These are phyloP conservation scores for Petasospora fabianii DNA, from an alignment of 1,139 yeast species.

Conservation along the genomic window DNA sequence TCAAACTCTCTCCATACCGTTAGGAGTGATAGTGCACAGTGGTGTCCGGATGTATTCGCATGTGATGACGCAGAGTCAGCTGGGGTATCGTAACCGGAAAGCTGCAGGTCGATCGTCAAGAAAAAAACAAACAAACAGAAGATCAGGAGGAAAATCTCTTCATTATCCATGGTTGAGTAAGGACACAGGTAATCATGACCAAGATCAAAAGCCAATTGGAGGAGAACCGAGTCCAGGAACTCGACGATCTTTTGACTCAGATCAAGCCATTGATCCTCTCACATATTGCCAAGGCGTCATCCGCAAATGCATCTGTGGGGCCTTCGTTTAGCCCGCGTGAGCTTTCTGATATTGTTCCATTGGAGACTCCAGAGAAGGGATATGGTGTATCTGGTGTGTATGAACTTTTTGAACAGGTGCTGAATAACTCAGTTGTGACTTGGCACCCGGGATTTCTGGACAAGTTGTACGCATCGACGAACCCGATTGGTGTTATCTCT, in stretches of 20 bases:
- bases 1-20: no score
- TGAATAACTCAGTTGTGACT: slow-evolving; percentile 71
- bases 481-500: slow-evolving; percentile 77
- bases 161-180: no score
- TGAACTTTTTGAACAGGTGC: slow-evolving; percentile 51
- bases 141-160: no score
- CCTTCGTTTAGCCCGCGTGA: slow-evolving; percentile 17
- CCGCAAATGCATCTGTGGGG: slow-evolving; percentile 21
- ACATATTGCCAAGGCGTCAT: slow-evolving; percentile 21
- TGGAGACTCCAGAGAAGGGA: slow-evolving; percentile 34
- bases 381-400: slow-evolving; percentile 41
- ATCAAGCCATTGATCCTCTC: slow-evolving; percentile 29
- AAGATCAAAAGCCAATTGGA: slow-evolving; percentile 29
- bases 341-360: slow-evolving; percentile 13
- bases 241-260: slow-evolving; percentile 40
- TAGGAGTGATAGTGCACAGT: no score
- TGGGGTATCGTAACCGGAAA: no score
- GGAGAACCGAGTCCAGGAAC: slow-evolving; percentile 37
- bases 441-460: slow-evolving; percentile 89
- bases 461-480: slow-evolving; percentile 78
- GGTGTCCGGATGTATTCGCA: no score
- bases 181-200: no score
- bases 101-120: no score
- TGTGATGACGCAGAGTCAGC: no score
- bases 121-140: no score